Percentiles rank a stretch among this genome's conserved stretches.
Evolutionary conservation across 2,329 filamentous ascomycete species (phyloP).

Genomic region (Clathrospora elynae): DNA sequence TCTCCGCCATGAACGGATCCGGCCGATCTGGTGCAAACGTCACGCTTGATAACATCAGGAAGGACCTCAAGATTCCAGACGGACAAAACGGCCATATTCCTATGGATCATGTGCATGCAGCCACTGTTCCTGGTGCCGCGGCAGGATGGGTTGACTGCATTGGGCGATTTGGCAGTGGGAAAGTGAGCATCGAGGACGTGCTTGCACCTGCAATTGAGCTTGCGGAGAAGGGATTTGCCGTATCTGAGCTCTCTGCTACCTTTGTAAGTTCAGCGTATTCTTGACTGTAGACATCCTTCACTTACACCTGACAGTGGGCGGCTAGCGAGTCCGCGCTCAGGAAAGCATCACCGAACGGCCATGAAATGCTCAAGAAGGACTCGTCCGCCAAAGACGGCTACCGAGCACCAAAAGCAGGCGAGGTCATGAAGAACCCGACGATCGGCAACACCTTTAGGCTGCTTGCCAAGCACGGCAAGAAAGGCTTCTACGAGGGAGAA

Average conservation of each 20-base stretch:
- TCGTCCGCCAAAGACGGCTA: conserved; percentile 69
- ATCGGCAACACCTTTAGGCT: conserved; percentile 81
- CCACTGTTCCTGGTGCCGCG: conserved; percentile 86
- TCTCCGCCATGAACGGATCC: conserved; percentile 88
- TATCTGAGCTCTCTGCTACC: conserved; percentile 75
- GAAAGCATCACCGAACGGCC: conserved; percentile 79
- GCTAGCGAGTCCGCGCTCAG: conserved; percentile 67
- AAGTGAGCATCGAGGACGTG: conserved; percentile 75
- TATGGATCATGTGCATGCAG: conserved; percentile 75
- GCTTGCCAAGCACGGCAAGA: conserved; percentile 79
- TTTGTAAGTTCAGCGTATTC: conserved; percentile 60
- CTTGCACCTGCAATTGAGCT: conserved; percentile 82
- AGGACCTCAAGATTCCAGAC: conserved; percentile 68
- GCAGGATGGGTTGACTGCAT: conserved; percentile 93
- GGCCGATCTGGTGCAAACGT: conserved; percentile 76
- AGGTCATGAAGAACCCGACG: conserved; percentile 85
- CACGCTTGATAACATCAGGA: conserved; percentile 71
- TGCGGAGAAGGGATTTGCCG: conserved; percentile 86
- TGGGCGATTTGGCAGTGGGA: conserved; percentile 87
- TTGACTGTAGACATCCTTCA: background rate
- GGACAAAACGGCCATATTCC: conserved; percentile 68
- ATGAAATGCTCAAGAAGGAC: conserved; percentile 86
- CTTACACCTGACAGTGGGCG: conserved; percentile 66
- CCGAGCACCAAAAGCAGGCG: conserved; percentile 76
- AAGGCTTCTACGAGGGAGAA: conserved; percentile 86